These are phyloP conservation scores for Nannizzia gypsea DNA, from an alignment of 2,329 filamentous ascomycete genomes.

Conservation along the genomic window DNA sequence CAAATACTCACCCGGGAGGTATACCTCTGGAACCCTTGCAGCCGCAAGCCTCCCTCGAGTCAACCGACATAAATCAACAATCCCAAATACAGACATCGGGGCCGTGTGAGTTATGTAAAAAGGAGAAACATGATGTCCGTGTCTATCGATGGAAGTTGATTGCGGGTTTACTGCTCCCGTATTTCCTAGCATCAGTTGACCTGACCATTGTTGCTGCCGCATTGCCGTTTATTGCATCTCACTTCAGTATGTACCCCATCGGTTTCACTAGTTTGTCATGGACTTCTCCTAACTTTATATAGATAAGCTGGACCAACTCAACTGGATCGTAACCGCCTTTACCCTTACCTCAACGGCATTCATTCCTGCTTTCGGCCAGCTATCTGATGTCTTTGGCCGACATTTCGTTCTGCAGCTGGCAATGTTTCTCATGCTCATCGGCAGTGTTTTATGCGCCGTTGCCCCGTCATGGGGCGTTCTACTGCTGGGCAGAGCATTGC, in stretches of 20 bases:
- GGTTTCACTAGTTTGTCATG: not conserved
- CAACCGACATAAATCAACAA: not conserved
- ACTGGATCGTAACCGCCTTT: conserved; percentile 60
- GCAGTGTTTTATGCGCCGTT: conserved; percentile 50
- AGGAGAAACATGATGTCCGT: conserved; percentile 25
- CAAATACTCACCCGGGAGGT: not conserved
- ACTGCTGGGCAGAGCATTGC: conserved; percentile 51
- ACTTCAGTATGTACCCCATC: conserved; percentile 42
- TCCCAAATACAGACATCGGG: not conserved
- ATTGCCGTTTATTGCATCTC: conserved; percentile 50
- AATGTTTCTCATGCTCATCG: conserved; percentile 47
- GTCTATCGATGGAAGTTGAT: conserved; percentile 49
- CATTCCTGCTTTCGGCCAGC: conserved; percentile 54
- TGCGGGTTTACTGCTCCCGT: conserved; percentile 48
- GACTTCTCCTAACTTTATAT: not conserved
- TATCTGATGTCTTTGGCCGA: conserved; percentile 54
- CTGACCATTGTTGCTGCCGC: conserved; percentile 53
- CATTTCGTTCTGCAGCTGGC: conserved; percentile 47
- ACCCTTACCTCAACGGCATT: conserved; percentile 56
- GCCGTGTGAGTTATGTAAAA: conserved; percentile 18
- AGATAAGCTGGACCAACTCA: conserved; percentile 47
- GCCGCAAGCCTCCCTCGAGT: not conserved
- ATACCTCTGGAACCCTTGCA: not conserved
- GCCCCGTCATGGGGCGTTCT: conserved; percentile 47
- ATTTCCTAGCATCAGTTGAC: conserved; percentile 51